phyloP scores from a whole-genome alignment of 164 flowering plant genomes.

The Amborella trichopoda region DNA sequence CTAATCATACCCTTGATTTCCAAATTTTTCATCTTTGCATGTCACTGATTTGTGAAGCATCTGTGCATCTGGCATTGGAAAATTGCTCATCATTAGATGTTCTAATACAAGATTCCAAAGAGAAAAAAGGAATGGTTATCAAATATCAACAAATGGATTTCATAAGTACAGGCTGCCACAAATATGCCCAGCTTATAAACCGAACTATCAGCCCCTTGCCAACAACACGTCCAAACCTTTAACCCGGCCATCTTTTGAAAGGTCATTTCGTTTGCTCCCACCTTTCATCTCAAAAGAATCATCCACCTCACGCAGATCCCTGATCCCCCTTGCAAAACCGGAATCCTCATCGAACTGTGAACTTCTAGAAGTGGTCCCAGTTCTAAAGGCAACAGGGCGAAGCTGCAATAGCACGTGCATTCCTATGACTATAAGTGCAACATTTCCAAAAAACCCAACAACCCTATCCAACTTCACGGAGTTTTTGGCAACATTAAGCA shows the following conservation, averaged over 20 bases:
- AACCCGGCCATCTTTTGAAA: slow-evolving; percentile 3
- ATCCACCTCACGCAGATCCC: too few relatives aligned
- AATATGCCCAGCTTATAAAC: too few relatives aligned
- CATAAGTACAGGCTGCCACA: too few relatives aligned
- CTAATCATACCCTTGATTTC: too few relatives aligned
- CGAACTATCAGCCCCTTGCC: slow-evolving; percentile 22
- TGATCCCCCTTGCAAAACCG: slow-evolving; percentile 4
- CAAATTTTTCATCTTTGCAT: too few relatives aligned
- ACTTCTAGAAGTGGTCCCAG: slow-evolving; percentile 4
- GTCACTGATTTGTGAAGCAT: too few relatives aligned
- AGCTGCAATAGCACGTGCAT: slow-evolving; percentile 45
- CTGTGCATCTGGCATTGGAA: too few relatives aligned
- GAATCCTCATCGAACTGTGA: slow-evolving; percentile 8
- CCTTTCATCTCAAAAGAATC: too few relatives aligned
- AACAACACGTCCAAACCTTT: slow-evolving; percentile 17
- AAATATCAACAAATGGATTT: too few relatives aligned
- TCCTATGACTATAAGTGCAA: slow-evolving; percentile 65
- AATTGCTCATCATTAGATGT: too few relatives aligned
- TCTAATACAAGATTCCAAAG: too few relatives aligned
- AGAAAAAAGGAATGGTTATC: too few relatives aligned
- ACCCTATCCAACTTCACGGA: slow-evolving; percentile 41
- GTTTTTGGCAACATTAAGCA: slow-evolving; percentile 38
- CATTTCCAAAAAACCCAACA: slow-evolving; percentile 71
- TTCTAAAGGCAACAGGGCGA: slow-evolving; percentile 11
- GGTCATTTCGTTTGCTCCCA: slow-evolving; percentile 9